A percentile compares a stretch with the other conserved stretches of the same genome.
Evolutionary conservation across 2,329 filamentous ascomycete genomes (phyloP).

Genomic region (Fusarium tjaetaba): DNA sequence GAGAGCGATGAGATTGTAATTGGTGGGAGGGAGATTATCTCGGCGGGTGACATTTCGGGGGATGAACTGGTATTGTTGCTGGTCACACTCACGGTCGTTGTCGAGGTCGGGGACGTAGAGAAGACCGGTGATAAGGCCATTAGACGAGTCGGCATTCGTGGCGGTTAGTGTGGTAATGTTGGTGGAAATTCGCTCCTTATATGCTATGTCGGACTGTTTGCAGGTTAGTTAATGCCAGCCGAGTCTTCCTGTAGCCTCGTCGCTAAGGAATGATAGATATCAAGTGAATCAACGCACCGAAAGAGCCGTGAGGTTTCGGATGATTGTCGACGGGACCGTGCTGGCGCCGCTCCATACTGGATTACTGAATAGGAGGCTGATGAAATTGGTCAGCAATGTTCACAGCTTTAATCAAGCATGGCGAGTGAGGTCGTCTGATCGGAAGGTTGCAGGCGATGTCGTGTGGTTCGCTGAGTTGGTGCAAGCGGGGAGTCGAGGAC

Average conservation of each 20-base stretch:
- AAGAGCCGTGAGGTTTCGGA: conserved; percentile 66
- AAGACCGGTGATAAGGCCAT: conserved; percentile 76
- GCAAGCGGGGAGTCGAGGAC: conserved; percentile 9
- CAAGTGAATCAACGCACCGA: conserved; percentile 55
- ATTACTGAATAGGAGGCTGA: conserved; percentile 69
- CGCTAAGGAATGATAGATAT: neutral
- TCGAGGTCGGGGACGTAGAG: conserved; percentile 84
- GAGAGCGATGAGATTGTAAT: conserved; percentile 81
- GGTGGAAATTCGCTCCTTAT: conserved; percentile 59
- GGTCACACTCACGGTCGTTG: conserved; percentile 67
- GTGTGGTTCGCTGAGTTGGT: conserved; percentile 1
- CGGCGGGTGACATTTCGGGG: conserved; percentile 79
- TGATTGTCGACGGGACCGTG: conserved; percentile 62
- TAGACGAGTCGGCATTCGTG: conserved; percentile 67
- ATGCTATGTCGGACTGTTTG: conserved; percentile 58
- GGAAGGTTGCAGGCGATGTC: neutral
- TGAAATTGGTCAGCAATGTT: conserved; percentile 28
- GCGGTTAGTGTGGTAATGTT: conserved; percentile 82
- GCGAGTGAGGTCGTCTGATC: neutral
- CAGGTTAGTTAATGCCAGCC: conserved; percentile 30
- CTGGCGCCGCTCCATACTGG: conserved; percentile 62
- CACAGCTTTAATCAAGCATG: neutral
- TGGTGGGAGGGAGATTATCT: conserved; percentile 72
- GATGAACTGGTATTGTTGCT: conserved; percentile 71
- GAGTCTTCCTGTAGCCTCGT: neutral